Evolutionary conservation across 352 stramenopile species (phyloP).

Genomic region (Phytophthora brassicae): DNA sequence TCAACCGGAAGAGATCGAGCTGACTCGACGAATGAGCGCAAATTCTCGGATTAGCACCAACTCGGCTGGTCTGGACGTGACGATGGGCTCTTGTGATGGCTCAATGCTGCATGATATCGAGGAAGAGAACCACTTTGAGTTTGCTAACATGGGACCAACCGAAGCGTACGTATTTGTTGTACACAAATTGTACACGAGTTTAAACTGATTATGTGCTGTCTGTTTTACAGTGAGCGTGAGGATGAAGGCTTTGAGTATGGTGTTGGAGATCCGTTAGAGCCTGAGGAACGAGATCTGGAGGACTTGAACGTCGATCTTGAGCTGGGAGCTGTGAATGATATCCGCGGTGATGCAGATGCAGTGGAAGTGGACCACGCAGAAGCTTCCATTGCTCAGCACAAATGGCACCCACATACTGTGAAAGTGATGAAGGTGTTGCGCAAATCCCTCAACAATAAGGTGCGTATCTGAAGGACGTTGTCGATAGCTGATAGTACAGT

Average conservation of each 20-base stretch:
- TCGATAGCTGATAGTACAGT: not conserved
- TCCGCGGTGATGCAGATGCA: slow-evolving; percentile 62
- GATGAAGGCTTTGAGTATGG: slow-evolving; percentile 58
- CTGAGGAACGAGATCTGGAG: slow-evolving; percentile 48
- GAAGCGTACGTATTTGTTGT: slow-evolving; percentile 22
- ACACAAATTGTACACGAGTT: not conserved
- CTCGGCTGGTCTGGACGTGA: slow-evolving; percentile 38
- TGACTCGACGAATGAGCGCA: slow-evolving; percentile 67
- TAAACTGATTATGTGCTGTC: not conserved
- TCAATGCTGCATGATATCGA: slow-evolving; percentile 41
- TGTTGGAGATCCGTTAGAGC: slow-evolving; percentile 53
- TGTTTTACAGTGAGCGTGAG: slow-evolving; percentile 34
- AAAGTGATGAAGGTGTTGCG: slow-evolving; percentile 93
- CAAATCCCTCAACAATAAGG: slow-evolving; percentile 71
- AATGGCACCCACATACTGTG: slow-evolving; percentile 98
- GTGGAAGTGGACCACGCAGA: slow-evolving; percentile 34
- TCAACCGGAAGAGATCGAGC: slow-evolving; percentile 54
- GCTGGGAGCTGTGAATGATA: slow-evolving; percentile 74
- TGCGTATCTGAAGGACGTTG: slow-evolving; percentile 12
- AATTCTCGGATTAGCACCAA: slow-evolving; percentile 57
- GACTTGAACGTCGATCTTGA: slow-evolving; percentile 83
- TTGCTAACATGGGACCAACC: slow-evolving; percentile 33
- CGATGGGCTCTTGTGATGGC: slow-evolving; percentile 31
- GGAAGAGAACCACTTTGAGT: slow-evolving; percentile 47
- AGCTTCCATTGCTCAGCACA: slow-evolving; percentile 78